These are phyloP conservation scores for Platanus orientalis DNA, from an alignment of 164 flowering plant genomes.

Conservation along the genomic window DNA sequence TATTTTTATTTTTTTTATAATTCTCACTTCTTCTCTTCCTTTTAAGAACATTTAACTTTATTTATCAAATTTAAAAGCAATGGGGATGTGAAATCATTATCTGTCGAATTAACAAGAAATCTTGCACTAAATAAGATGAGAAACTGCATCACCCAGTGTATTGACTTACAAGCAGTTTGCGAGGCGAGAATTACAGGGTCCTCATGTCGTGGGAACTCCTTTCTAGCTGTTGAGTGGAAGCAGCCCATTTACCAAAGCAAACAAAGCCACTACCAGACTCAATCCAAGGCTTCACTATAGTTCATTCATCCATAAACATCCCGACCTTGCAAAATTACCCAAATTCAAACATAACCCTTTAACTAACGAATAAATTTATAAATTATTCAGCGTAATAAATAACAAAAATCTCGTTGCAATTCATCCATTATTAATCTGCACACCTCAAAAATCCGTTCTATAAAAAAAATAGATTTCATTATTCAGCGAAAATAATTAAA, in stretches of 20 bases:
- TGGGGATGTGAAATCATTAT: not conserved
- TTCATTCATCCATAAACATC: slow-evolving; percentile 39
- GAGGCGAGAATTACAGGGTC: slow-evolving; percentile 80
- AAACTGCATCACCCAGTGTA: not conserved
- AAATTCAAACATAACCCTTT: not conserved
- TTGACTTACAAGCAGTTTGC: slow-evolving; percentile 85
- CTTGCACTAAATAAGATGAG: not conserved
- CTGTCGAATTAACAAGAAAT: not conserved
- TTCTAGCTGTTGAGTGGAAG: slow-evolving; percentile 53
- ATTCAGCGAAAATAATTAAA: too few relatives aligned
- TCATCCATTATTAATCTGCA: too few relatives aligned
- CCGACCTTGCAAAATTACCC: slow-evolving; percentile 33
- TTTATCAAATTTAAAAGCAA: not conserved
- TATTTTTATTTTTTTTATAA: too few relatives aligned
- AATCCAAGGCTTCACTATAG: slow-evolving; percentile 38
- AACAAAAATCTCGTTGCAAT: too few relatives aligned
- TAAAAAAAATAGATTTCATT: too few relatives aligned
- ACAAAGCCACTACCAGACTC: slow-evolving; percentile 15
- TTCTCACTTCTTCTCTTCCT: not conserved
- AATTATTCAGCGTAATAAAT: too few relatives aligned
- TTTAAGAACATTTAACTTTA: not conserved
- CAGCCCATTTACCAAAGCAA: slow-evolving; percentile 72
- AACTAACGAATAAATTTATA: too few relatives aligned
- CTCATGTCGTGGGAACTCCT: slow-evolving; percentile 67
- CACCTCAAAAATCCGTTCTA: too few relatives aligned